Evolutionary conservation across 2,329 filamentous ascomycete species (phyloP).

Genomic region (Claviceps sp.): DNA sequence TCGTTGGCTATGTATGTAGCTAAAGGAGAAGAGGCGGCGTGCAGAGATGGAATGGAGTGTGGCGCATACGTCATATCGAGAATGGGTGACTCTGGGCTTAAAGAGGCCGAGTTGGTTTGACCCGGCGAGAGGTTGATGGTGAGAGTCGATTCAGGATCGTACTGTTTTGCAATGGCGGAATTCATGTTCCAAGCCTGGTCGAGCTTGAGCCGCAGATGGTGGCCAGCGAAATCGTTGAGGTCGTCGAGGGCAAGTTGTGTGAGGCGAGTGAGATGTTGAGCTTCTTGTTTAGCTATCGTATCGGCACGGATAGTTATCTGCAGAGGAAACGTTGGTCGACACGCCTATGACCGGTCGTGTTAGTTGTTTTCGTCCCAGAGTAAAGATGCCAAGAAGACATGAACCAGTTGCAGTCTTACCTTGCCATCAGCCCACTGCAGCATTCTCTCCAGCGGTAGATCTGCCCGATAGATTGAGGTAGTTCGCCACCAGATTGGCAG

Average conservation of each 20-base stretch:
- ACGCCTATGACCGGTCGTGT: constrained; percentile 46
- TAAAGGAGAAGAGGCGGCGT: constrained; percentile 57
- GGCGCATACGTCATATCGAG: constrained; percentile 68
- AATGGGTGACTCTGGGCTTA: constrained; percentile 56
- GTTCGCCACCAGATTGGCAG: constrained; percentile 94
- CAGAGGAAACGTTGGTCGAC: constrained; percentile 76
- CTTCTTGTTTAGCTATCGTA: constrained; percentile 50
- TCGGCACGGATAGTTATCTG: constrained; percentile 65
- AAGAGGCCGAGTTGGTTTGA: constrained; percentile 43
- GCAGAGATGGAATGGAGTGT: constrained; percentile 51
- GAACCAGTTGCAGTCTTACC: constrained; percentile 32
- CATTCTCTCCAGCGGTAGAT: constrained; percentile 75
- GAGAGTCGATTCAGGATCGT: constrained; percentile 42
- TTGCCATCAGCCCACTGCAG: constrained; percentile 79
- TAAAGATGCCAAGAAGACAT: not conserved
- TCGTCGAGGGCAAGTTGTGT: constrained; percentile 80
- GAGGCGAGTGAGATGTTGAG: constrained; percentile 59
- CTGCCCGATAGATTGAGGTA: constrained; percentile 79
- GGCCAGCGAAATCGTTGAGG: constrained; percentile 71
- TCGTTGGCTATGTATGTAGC: constrained; percentile 68
- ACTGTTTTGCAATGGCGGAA: constrained; percentile 18
- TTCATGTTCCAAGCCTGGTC: constrained; percentile 12
- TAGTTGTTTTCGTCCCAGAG: not conserved
- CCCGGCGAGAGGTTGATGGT: constrained; percentile 58
- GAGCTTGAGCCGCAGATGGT: constrained; percentile 51